Evolutionary conservation across 352 stramenopile genomes (phyloP), one percentile per base, ranked within the genome.

Genomic region (Globisporangium nodosum): DNA sequence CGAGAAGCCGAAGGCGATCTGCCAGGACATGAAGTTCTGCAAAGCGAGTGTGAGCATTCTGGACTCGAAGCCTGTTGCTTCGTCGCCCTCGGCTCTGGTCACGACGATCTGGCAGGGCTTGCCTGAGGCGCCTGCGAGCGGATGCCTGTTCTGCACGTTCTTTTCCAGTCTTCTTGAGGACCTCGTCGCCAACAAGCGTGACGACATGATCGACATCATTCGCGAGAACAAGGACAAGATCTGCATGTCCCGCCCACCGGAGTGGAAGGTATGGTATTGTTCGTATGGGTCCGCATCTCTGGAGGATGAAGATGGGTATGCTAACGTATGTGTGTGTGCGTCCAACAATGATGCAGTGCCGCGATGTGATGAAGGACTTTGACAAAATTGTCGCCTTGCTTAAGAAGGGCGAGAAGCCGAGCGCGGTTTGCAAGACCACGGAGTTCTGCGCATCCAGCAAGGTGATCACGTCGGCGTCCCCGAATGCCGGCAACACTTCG

Each of bases 21-120:
- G 81, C 48, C 57, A 76, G n/a, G 72, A 88, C 42, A 59, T 91
- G 56, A 74, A 87, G 59, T 84, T 86, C 35, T 89, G 81, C 49
- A 37, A 30, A 40, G 43, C 49, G 13, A 47, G 18, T 16, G 18
- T 42, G 16, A 54, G 24, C 24, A 46, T 20, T 24, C 16, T 24
- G 20, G 43, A 48, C 16, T 6, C 20, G 18, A 48, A 48, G 43
- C 16, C 13, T 12, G 4, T 48, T 6, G 43, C n/a, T 9, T 48
- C 43, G 5, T 20, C 42, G 42, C 5, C 15, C 2, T 27, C 43
- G 16, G 43, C 20, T 53, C 18, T 53, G 12, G 49, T 53, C 24
- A 4, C 49, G 27, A 8, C 49, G 15, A 53, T 48, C 43, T 48
- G 43, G 43, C 5, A 48, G 8, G n/a, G 43, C 5, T 27, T 48